Base-by-base conservation (phyloP, 306 rosid genomes). In the Biancaea sappan region DNA sequence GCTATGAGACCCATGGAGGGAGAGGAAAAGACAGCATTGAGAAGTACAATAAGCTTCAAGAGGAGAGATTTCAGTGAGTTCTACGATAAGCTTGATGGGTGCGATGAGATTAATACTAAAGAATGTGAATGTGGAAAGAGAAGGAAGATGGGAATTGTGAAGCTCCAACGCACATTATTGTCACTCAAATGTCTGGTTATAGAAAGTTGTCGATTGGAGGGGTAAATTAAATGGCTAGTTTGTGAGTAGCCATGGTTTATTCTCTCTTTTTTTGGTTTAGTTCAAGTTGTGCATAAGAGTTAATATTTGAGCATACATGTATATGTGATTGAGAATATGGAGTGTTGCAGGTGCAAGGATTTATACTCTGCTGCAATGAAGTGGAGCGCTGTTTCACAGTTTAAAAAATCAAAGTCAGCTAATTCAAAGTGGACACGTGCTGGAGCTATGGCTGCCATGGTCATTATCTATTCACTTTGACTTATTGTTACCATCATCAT, bases 391-490 rank as follows among this genome's bases (percentile, higher is more conserved):
- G 70, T 85, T 31, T 87, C 96, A 50, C 81, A 86, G 54, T 89
- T 84, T 57, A 83, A 82, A 61, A 88, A 82, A 74, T 81, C 96
- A 48, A 92, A 94, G 85, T 84, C 94, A 8, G 92, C 86, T 1
- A 26, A 82, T 64, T 88, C 96, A 11, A 88, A 85, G 82, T 94
- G 97, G 98, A 79, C 94, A 16, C 79, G 97, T 66, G 96, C 96
- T 1, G 85, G 86, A 71, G 88, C 86, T 15, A 84, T 86, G 82
- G 97, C 91, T 77, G 98, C 98, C 57, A 93, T 89, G 98, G 98
- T n/a, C n/a, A n/a, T n/a, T n/a, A n/a, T n/a, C n/a, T n/a, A n/a
- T n/a, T n/a, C n/a, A n/a, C n/a, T n/a, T n/a, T n/a, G n/a, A n/a
- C n/a, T n/a, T n/a, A n/a, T n/a, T n/a, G n/a, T n/a, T n/a, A n/a